Conservation (phyloP, 257 asterid genomes). For the Solanum virginianum region DNA sequence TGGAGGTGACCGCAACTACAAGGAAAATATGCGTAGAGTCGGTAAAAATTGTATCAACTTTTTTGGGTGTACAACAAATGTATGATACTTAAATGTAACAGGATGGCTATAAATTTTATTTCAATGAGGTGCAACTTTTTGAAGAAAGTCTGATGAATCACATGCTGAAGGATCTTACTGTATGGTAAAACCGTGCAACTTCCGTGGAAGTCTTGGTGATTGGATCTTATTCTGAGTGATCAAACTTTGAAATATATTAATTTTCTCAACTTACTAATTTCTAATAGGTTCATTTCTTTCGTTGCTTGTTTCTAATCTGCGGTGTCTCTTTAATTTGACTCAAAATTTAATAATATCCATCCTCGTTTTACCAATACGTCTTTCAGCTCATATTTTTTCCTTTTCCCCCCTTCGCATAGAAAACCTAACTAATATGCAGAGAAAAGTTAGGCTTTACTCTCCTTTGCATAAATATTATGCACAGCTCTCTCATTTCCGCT, state of each 20-base stretch:
- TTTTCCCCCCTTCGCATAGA: neutral
- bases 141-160: neutral
- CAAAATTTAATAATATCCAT: neutral
- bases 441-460: neutral
- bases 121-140: neutral
- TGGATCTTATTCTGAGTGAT: neutral
- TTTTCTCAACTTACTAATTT: neutral
- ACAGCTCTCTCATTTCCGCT: neutral
- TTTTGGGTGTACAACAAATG: neutral
- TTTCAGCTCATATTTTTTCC: neutral
- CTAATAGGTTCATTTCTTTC: neutral
- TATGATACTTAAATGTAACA: neutral
- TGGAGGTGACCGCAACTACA: neutral
- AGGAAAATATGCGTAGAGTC: neutral
- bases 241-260: neutral
- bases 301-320: neutral
- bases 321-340: neutral
- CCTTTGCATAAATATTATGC: neutral
- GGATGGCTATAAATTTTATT: neutral
- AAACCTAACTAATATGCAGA: neutral
- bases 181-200: neutral
- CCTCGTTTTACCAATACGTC: neutral
- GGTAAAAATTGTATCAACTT: neutral
- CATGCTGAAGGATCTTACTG: neutral
- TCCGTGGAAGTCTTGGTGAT: neutral